Evolutionary conservation across 129 eudicot genomes (phyloP).

Genomic region (Sambucus nigra): DNA sequence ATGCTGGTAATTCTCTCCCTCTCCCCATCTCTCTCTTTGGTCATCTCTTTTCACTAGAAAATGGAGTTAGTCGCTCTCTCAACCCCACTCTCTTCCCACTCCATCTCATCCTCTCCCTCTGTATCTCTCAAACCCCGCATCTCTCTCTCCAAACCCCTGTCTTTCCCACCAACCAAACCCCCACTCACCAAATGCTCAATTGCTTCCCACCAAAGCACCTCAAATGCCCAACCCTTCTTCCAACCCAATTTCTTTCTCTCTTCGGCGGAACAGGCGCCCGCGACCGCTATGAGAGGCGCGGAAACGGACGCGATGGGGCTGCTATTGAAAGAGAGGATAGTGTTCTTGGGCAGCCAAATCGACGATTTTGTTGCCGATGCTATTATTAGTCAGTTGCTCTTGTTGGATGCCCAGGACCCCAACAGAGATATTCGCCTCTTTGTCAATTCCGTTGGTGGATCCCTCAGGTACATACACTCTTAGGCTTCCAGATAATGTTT

Average conservation of each 20-base stretch:
- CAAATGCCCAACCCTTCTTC: slow-evolving; percentile 14
- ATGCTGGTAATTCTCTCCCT: too few species aligned
- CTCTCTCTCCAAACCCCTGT: slow-evolving; percentile 12
- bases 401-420: slow-evolving; percentile 82
- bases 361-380: slow-evolving; percentile 93
- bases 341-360: slow-evolving; percentile 60
- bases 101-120: slow-evolving; percentile 6
- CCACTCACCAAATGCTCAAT: slow-evolving; percentile 28
- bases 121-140: slow-evolving; percentile 20
- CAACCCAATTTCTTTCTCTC: slow-evolving; percentile 11
- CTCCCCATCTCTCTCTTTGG: too few species aligned
- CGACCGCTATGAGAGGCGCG: slow-evolving; percentile 59
- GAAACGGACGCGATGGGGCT: slow-evolving; percentile 78
- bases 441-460: slow-evolving; percentile 79
- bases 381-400: slow-evolving; percentile 73
- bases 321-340: slow-evolving; percentile 69
- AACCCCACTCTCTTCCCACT: slow-evolving; percentile 18
- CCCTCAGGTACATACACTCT: slow-evolving; percentile 85
- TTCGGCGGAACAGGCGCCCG: slow-evolving; percentile 54
- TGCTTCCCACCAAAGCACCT: slow-evolving; percentile 14
- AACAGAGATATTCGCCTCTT: slow-evolving; percentile 75
- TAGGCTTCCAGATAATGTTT: too few species aligned
- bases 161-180: slow-evolving; percentile 17
- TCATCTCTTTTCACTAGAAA: too few species aligned
- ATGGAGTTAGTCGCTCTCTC: slow-evolving; percentile 58